A percentile compares a stretch with the other conserved stretches of the same genome.
Evolutionary conservation across 176 grass and related monocot species (phyloP).

Genomic region (Cymbopogon citratus): DNA sequence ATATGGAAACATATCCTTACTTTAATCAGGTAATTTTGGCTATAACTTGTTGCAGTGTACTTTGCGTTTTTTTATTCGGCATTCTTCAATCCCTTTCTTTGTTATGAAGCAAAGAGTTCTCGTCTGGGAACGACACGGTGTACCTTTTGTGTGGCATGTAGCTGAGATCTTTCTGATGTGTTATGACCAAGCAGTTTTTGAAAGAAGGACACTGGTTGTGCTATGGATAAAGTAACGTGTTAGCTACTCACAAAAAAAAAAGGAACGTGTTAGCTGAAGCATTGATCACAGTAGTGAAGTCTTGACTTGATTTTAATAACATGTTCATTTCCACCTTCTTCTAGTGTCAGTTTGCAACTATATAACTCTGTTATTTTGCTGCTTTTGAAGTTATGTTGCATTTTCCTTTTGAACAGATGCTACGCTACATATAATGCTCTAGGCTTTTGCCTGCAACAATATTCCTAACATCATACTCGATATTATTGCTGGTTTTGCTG

Average conservation of each 20-base stretch:
- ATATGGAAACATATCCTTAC: constrained; percentile 89
- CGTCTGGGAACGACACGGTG: not conserved
- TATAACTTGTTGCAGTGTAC: not conserved
- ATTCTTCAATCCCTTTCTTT: constrained; percentile 24
- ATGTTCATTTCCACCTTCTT: not conserved
- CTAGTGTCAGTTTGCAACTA: constrained; percentile 1
- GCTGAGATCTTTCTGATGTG: not conserved
- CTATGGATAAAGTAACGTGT: not conserved
- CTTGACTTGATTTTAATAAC: not conserved
- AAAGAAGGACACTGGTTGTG: not conserved
- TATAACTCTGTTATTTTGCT: not conserved
- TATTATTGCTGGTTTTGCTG: not conserved
- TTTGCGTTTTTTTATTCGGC: not conserved
- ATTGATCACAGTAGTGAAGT: not conserved
- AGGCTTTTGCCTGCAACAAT: not conserved
- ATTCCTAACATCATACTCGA: not conserved
- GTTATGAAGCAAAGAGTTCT: constrained; percentile 13
- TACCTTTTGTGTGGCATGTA: constrained; percentile 8
- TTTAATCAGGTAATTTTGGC: constrained; percentile 73
- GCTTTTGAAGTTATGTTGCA: not conserved
- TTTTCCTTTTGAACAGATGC: not conserved
- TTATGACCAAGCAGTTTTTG: not conserved
- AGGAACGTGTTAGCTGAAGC: constrained; percentile 5
- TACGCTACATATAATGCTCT: not conserved
- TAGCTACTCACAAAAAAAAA: no score